These are phyloP conservation scores for Scheffersomyces parashehatae DNA, from an alignment of 1,139 yeast species.

Conservation along the genomic window DNA sequence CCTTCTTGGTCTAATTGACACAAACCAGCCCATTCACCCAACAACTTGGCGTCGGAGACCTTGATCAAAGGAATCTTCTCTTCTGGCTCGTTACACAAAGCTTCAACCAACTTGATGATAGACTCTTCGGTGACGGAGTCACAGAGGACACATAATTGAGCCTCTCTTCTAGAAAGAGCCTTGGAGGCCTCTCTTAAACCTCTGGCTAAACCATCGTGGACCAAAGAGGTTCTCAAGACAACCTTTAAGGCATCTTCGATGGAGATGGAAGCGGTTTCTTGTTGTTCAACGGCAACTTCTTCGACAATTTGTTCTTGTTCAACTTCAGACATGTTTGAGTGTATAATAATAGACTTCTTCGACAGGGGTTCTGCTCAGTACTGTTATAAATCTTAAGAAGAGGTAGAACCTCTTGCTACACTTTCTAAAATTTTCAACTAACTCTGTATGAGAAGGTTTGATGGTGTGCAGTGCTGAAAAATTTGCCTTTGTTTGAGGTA, in stretches of 20 bases:
- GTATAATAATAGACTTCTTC: slow-evolving; percentile 70
- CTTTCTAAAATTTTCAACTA: not conserved
- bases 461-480: not conserved
- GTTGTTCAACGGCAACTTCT: slow-evolving; percentile 83
- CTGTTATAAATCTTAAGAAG: slow-evolving; percentile 22
- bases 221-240: slow-evolving; percentile 96
- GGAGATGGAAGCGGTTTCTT: slow-evolving; percentile 84
- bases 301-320: slow-evolving; percentile 85
- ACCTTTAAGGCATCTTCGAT: slow-evolving; percentile 98
- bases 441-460: not conserved
- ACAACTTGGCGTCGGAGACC: slow-evolving; percentile 99
- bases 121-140: slow-evolving; percentile 98
- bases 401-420: not conserved
- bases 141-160: slow-evolving; percentile 95
- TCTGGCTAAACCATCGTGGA: slow-evolving; percentile 99
- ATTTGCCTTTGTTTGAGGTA: not conserved
- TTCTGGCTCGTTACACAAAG: slow-evolving; percentile 97
- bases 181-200: slow-evolving; percentile 99
- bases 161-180: slow-evolving; percentile 97
- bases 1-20: slow-evolving; percentile 99
- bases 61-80: slow-evolving; percentile 97
- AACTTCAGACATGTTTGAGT: slow-evolving; percentile 74
- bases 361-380: slow-evolving; percentile 86
- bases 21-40: slow-evolving; percentile 99
- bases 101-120: slow-evolving; percentile 97